phyloP scores from a whole-genome alignment of 306 rosid genomes.

The Cucurbita moschata region DNA sequence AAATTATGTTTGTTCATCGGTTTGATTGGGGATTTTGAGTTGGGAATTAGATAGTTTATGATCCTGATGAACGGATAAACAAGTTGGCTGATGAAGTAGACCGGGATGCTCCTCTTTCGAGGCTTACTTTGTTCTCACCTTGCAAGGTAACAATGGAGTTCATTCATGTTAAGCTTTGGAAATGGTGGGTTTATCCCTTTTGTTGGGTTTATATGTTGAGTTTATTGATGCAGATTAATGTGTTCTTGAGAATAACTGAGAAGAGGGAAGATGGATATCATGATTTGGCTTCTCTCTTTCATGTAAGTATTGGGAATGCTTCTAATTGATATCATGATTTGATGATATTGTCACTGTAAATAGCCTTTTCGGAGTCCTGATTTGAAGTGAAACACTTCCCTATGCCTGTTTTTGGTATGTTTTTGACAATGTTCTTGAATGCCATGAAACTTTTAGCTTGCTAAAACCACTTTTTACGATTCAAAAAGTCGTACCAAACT shows the following conservation, averaged over 20 bases:
- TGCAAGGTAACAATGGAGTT: conserved; percentile 58
- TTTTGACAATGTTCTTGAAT: background rate
- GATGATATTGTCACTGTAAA: background rate
- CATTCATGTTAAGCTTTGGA: conserved; percentile 1
- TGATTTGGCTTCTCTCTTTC: conserved; percentile 94
- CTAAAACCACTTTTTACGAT: background rate
- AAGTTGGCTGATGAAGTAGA: conserved; percentile 66
- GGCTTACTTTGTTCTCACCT: conserved; percentile 86
- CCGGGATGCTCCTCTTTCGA: conserved; percentile 59
- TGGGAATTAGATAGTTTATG: conserved; percentile 49
- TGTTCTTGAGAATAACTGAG: conserved; percentile 80
- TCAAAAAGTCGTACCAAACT: background rate
- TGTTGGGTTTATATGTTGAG: conserved; percentile 4
- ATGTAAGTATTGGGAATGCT: conserved; percentile 32
- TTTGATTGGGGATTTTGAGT: background rate
- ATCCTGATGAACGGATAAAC: conserved; percentile 74
- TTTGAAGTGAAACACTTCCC: too few relatives aligned
- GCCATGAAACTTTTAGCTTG: background rate
- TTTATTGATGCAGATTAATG: conserved; percentile 39
- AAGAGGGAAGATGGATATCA: conserved; percentile 95
- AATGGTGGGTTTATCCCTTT: background rate
- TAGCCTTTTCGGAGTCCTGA: too few relatives aligned
- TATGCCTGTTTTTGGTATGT: background rate
- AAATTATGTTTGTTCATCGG: conserved; percentile 3
- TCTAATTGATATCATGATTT: too few relatives aligned